These are phyloP conservation scores for Edaphochlamys debaryana DNA, from an alignment of 139 green algal genomes.

Conservation along the genomic window DNA sequence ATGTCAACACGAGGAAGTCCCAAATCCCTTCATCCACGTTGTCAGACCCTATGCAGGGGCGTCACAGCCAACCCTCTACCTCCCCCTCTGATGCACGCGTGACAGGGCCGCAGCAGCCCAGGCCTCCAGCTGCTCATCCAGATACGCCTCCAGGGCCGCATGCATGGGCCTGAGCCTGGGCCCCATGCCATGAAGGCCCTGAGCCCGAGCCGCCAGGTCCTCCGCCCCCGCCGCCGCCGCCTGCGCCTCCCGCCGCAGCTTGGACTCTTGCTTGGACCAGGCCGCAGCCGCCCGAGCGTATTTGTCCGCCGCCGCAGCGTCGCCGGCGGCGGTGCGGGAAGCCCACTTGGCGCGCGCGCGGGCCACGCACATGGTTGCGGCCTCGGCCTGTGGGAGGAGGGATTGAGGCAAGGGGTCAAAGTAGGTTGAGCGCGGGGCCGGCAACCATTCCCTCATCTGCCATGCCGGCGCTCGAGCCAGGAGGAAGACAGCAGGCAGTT, in stretches of 20 bases:
- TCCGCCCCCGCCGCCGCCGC: background rate
- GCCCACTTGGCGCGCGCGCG: background rate
- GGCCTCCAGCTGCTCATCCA: conserved; percentile 26
- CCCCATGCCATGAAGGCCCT: background rate
- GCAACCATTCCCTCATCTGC: no score
- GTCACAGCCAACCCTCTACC: no score
- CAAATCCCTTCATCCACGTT: no score
- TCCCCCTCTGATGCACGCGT: background rate
- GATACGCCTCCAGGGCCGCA: background rate
- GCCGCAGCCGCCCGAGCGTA: conserved; percentile 1
- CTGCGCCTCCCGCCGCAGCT: background rate
- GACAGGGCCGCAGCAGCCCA: conserved; percentile 13
- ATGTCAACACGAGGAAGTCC: no score
- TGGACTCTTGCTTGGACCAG: conserved; percentile 25
- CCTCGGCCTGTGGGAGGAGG: background rate
- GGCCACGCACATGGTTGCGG: background rate
- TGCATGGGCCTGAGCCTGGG: background rate
- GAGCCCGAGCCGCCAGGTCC: background rate
- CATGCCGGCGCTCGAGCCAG: no score
- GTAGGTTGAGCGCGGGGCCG: no score
- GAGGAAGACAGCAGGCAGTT: no score
- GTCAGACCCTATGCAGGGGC: no score
- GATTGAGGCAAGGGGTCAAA: no score
- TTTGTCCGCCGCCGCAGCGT: background rate
- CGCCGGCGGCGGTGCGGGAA: background rate